These are phyloP conservation scores for Boletus pseudopeckii DNA, from an alignment of 768 basidiomycete genomes.

Conservation along the genomic window DNA sequence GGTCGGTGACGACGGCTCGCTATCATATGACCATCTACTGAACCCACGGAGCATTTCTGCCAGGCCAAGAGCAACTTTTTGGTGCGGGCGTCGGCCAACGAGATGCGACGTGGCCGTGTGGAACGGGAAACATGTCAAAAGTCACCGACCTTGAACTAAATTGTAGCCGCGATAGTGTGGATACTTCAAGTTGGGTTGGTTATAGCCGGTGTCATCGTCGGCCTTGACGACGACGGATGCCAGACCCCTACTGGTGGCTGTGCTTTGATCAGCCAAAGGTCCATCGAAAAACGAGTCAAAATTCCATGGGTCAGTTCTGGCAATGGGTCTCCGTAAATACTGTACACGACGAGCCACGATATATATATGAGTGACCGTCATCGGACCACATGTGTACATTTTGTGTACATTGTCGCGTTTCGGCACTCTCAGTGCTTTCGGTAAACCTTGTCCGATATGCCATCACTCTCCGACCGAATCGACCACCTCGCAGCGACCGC, in stretches of 20 bases:
- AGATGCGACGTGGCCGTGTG: not conserved
- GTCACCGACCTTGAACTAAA: constrained; percentile 22
- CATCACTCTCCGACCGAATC: constrained; percentile 61
- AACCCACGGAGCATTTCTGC: constrained; percentile 25
- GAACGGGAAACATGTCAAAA: constrained; percentile 7
- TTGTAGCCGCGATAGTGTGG: constrained; percentile 5
- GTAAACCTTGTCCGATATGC: constrained; percentile 32
- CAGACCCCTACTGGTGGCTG: constrained; percentile 16
- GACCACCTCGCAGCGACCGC: constrained; percentile 60
- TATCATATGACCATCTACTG: constrained; percentile 20
- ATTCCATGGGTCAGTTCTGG: no score
- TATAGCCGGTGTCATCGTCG: constrained; percentile 4
- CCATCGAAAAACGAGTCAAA: no score
- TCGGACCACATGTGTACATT: no score
- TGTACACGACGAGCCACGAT: not conserved
- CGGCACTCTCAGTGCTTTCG: no score
- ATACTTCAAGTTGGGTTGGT: not conserved
- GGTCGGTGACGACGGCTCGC: constrained; percentile 18
- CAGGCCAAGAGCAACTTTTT: not conserved
- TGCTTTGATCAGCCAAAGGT: constrained; percentile 1
- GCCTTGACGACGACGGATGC: not conserved
- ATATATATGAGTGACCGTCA: not conserved
- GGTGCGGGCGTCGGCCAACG: not conserved
- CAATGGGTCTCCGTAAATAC: not conserved
- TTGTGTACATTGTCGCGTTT: not conserved